A percentile compares a stretch with the other conserved stretches of the same genome.
phyloP scores from a whole-genome alignment of 805 yeast genomes.

The Saccharomycodes ludwigii region DNA sequence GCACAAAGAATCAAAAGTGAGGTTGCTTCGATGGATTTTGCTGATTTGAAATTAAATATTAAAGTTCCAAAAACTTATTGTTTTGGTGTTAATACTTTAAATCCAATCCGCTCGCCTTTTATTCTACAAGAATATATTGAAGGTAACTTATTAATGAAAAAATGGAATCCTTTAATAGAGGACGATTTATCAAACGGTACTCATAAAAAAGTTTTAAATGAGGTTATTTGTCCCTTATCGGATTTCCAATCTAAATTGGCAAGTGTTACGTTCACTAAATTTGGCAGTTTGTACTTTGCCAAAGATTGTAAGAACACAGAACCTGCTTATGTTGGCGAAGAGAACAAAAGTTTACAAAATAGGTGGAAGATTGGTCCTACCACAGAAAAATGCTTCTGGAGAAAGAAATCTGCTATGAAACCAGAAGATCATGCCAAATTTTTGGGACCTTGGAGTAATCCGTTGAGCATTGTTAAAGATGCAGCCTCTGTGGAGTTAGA shows the following conservation, averaged over 20 bases:
- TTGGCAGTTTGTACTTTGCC: slow-evolving; percentile 74
- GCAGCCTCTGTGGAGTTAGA: slow-evolving; percentile 60
- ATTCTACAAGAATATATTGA: slow-evolving; percentile 68
- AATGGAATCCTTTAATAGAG: slow-evolving; percentile 75
- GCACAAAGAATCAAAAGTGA: slow-evolving; percentile 69
- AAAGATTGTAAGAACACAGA: slow-evolving; percentile 43
- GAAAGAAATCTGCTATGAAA: slow-evolving; percentile 44
- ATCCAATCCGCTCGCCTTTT: slow-evolving; percentile 61
- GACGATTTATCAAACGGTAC: slow-evolving; percentile 40
- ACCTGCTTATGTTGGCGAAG: slow-evolving; percentile 51
- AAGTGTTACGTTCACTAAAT: slow-evolving; percentile 49
- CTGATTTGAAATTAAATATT: slow-evolving; percentile 47
- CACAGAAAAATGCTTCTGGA: slow-evolving; percentile 67
- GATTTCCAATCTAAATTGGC: slow-evolving; percentile 49
- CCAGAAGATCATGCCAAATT: slow-evolving; percentile 34
- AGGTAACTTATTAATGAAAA: slow-evolving; percentile 75
- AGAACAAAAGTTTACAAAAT: slow-evolving; percentile 32
- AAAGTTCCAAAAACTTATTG: slow-evolving; percentile 62
- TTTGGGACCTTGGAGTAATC: slow-evolving; percentile 73
- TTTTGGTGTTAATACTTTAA: slow-evolving; percentile 49
- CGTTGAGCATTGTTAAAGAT: slow-evolving; percentile 50
- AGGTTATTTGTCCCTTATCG: slow-evolving; percentile 61
- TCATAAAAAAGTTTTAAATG: slow-evolving; percentile 36
- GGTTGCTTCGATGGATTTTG: slow-evolving; percentile 87
- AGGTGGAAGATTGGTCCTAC: slow-evolving; percentile 92